A percentile compares a stretch with the other conserved stretches of the same genome.
phyloP scores from a whole-genome alignment of 2,329 filamentous ascomycete species.

The Ciborinia camelliae region DNA sequence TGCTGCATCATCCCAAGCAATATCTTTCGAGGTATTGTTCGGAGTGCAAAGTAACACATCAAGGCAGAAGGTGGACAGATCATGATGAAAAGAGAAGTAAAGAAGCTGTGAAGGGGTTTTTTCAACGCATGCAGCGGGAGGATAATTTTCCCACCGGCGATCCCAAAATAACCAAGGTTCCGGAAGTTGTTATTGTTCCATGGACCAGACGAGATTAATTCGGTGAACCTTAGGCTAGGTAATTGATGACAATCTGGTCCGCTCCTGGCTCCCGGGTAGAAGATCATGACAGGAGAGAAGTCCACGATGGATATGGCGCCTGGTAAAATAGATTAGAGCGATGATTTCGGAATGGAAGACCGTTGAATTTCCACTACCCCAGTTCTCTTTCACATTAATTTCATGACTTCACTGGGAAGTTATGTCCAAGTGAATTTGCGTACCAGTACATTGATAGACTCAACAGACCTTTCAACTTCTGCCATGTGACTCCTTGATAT shows the following conservation, averaged over 20 bases:
- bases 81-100: not conserved
- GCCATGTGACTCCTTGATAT: no score
- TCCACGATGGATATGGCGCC: not conserved
- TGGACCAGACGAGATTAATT: slow-evolving; percentile 3
- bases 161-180: not conserved
- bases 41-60: not conserved
- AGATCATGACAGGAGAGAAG: not conserved
- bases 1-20: not conserved
- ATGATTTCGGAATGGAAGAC: not conserved
- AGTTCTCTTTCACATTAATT: no score
- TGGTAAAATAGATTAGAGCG: not conserved
- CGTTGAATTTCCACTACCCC: not conserved
- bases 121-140: not conserved
- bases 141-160: no score
- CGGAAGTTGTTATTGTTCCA: not conserved
- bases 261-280: not conserved
- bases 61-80: not conserved
- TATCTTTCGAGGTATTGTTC: not conserved
- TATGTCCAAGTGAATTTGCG: no score
- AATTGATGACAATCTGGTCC: not conserved
- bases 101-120: not conserved
- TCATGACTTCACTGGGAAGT: no score
- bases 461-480: no score
- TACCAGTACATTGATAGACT: no score
- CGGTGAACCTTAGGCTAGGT: not conserved